These are phyloP conservation scores for Mangifera indica DNA, from an alignment of 345 rosid genomes.

Conservation along the genomic window DNA sequence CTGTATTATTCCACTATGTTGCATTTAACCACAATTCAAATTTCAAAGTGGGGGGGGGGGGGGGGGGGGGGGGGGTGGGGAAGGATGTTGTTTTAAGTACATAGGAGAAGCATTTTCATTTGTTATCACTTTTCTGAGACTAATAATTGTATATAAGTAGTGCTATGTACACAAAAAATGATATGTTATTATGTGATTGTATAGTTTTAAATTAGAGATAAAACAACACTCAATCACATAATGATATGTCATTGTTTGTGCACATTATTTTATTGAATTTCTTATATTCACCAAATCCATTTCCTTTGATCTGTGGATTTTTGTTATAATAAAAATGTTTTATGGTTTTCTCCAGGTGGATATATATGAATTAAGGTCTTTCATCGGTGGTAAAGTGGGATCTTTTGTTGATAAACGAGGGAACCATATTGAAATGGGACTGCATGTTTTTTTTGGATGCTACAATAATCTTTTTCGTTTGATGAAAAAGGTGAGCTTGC, in stretches of 20 bases:
- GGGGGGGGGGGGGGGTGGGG: too few species aligned
- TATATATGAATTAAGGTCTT: constrained; percentile 83
- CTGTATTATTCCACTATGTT: background rate
- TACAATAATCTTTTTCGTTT: constrained; percentile 94
- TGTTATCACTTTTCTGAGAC: background rate
- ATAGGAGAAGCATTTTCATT: constrained; percentile 4
- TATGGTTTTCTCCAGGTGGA: constrained; percentile 65
- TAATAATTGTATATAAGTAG: too few species aligned
- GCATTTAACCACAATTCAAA: background rate
- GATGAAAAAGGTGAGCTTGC: constrained; percentile 77
- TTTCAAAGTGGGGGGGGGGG: too few species aligned
- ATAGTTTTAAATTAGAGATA: too few species aligned
- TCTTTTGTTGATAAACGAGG: constrained; percentile 90
- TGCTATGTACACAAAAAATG: too few species aligned
- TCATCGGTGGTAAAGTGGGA: constrained; percentile 99
- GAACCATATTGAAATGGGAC: constrained; percentile 97
- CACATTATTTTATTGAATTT: too few species aligned
- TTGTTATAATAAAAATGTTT: background rate
- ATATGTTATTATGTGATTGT: too few species aligned
- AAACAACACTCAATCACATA: too few species aligned
- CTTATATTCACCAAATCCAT: background rate
- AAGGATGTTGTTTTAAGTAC: constrained; percentile 3
- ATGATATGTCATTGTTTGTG: too few species aligned
- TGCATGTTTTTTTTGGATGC: constrained; percentile 98
- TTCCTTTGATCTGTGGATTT: background rate